Evolutionary conservation across 768 basidiomycete species (phyloP).

Genomic region (Kwoniella sp.): DNA sequence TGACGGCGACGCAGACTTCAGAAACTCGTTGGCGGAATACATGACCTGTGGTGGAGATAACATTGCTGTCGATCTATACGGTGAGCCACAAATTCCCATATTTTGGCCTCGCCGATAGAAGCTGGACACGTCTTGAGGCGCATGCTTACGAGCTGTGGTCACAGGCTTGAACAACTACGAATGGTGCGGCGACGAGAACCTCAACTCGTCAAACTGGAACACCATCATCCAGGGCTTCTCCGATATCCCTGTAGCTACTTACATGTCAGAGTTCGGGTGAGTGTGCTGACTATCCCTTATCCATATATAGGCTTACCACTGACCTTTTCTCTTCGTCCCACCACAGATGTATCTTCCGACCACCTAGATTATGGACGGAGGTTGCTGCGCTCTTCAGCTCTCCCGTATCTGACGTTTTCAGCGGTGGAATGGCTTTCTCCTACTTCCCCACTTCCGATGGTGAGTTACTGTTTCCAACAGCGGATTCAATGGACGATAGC

Average conservation of each 20-base stretch:
- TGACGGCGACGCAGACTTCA: slow-evolving; percentile 67
- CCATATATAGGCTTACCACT: too few species aligned
- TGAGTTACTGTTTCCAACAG: not conserved
- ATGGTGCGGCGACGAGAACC: slow-evolving; percentile 75
- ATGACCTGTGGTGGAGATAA: slow-evolving; percentile 74
- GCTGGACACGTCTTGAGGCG: too few species aligned
- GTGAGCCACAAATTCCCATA: slow-evolving; percentile 58
- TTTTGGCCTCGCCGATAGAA: too few species aligned
- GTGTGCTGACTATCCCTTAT: too few species aligned
- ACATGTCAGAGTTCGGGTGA: slow-evolving; percentile 82
- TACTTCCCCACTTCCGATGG: slow-evolving; percentile 81
- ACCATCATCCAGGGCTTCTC: slow-evolving; percentile 58
- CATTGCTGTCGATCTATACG: slow-evolving; percentile 78
- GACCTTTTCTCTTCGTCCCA: not conserved
- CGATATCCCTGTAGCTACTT: slow-evolving; percentile 70
- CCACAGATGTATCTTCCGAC: slow-evolving; percentile 61
- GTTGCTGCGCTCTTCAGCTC: slow-evolving; percentile 69
- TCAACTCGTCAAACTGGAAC: slow-evolving; percentile 62
- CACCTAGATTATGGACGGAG: slow-evolving; percentile 78
- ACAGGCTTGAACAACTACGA: slow-evolving; percentile 60
- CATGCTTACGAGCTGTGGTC: not conserved
- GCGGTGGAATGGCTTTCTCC: slow-evolving; percentile 77
- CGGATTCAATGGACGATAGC: too few species aligned
- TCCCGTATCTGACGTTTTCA: slow-evolving; percentile 77
- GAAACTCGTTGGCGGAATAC: slow-evolving; percentile 69